phyloP scores from a whole-genome alignment of 192 early-diverging fungal genomes.

The Allomyces javanicus region DNA sequence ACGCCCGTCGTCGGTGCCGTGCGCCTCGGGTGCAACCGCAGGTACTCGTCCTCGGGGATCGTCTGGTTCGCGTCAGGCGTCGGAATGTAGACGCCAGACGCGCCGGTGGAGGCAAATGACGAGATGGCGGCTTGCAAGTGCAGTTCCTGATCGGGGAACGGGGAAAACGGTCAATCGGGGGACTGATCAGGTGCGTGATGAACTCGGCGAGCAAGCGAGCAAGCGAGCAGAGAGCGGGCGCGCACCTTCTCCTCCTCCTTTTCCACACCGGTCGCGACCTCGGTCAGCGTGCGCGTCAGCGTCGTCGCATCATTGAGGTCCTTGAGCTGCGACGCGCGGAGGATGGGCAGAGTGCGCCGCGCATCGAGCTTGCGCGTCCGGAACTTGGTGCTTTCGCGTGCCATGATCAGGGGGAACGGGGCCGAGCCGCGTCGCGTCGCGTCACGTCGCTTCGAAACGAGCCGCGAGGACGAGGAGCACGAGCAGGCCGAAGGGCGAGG shows the following conservation, averaged over 20 bases:
- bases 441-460: too few relatives aligned
- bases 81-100: conserved; percentile 57
- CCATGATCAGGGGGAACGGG: too few relatives aligned
- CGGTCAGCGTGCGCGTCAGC: conserved; percentile 37
- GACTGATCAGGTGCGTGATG: conserved; percentile 2
- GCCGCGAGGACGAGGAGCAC: too few relatives aligned
- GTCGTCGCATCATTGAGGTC: conserved; percentile 62
- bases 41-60: conserved; percentile 26
- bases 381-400: conserved; percentile 15
- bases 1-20: too few relatives aligned
- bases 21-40: too few relatives aligned
- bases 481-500: too few relatives aligned
- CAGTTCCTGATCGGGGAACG: conserved; percentile 46
- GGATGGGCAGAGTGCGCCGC: conserved; percentile 64
- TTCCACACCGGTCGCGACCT: conserved; percentile 84
- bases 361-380: conserved; percentile 73
- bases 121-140: conserved; percentile 83
- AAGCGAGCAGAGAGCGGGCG: too few relatives aligned
- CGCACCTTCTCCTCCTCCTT: conserved; percentile 90
- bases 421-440: too few relatives aligned
- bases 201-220: not conserved
- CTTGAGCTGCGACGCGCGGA: conserved; percentile 54
- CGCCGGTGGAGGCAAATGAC: conserved; percentile 37
- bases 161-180: conserved; percentile 1
- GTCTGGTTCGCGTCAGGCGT: conserved; percentile 71